A percentile compares a stretch with the other conserved stretches of the same genome.
Conservation (phyloP, 2,329 filamentous ascomycete species). For the Clonostachys rosea region DNA sequence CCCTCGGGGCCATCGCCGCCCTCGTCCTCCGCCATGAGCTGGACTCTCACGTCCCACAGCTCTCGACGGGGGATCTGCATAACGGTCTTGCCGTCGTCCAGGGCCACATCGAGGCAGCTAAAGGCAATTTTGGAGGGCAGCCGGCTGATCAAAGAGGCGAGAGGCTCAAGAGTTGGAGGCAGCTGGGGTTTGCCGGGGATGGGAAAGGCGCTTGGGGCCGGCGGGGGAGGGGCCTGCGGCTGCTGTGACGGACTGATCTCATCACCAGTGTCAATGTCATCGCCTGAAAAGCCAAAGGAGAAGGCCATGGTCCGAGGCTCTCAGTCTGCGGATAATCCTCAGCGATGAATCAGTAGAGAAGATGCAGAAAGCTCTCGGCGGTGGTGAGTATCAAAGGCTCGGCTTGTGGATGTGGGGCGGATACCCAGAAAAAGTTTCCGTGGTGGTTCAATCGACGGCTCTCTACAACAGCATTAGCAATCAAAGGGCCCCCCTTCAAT, state of each 20-base stretch:
- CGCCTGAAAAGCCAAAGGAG: conserved; percentile 58
- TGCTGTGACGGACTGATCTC: conserved; percentile 13
- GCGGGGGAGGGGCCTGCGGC: conserved; percentile 14
- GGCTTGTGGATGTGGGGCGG: no score
- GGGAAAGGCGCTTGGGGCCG: conserved; percentile 48
- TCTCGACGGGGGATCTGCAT: conserved; percentile 66
- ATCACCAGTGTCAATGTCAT: conserved; percentile 54
- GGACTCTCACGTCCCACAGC: conserved; percentile 75
- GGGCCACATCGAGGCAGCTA: conserved; percentile 52
- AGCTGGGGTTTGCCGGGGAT: conserved; percentile 57
- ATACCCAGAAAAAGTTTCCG: no score
- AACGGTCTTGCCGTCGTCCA: conserved; percentile 42
- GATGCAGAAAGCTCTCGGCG: no score
- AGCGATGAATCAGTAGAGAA: no score
- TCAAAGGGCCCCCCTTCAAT: no score
- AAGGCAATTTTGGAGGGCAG: conserved; percentile 75
- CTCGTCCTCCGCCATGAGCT: conserved; percentile 72
- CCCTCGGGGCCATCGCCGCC: conserved; percentile 31
- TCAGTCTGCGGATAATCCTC: no score
- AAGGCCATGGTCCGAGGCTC: conserved; percentile 34
- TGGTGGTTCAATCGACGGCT: no score
- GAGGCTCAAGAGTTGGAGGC: conserved; percentile 43
- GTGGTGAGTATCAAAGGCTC: no score
- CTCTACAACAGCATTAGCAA: no score
- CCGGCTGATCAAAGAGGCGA: conserved; percentile 44